Conservation (phyloP, 1,284 basidiomycete species). For the Flammula alnicola region DNA sequence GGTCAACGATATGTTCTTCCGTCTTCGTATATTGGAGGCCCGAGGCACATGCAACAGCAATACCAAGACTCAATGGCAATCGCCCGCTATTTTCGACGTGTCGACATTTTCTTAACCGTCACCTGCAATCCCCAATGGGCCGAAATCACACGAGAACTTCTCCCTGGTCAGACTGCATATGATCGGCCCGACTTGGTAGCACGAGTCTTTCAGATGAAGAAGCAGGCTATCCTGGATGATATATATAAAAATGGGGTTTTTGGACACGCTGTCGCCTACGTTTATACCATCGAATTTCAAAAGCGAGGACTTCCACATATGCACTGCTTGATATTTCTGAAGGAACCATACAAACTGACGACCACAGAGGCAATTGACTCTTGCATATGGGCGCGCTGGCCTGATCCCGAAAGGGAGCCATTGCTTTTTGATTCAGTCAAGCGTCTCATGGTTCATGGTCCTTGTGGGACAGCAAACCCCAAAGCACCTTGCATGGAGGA, state of each 20-base stretch:
- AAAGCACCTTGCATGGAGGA: constrained; percentile 35
- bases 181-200: constrained; percentile 53
- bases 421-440: constrained; percentile 37
- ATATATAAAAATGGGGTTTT: constrained; percentile 40
- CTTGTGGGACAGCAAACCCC: constrained; percentile 40
- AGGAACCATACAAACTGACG: constrained; percentile 31
- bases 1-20: constrained; percentile 44
- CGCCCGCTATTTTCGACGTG: constrained; percentile 33
- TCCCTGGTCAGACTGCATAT: constrained; percentile 40
- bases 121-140: constrained; percentile 51
- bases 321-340: too few species aligned
- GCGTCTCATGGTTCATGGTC: constrained; percentile 49
- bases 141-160: constrained; percentile 44
- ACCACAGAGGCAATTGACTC: constrained; percentile 42
- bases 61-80: constrained; percentile 52
- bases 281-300: too few species aligned
- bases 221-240: constrained; percentile 39
- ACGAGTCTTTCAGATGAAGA: constrained; percentile 50
- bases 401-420: constrained; percentile 42
- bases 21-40: constrained; percentile 44
- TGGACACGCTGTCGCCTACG: constrained; percentile 36
- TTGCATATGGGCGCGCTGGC: constrained; percentile 43
- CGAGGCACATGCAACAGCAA: constrained; percentile 43
- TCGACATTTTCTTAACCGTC: constrained; percentile 51
- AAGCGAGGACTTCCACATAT: too few species aligned